Evolutionary conservation across 2,329 filamentous ascomycete species (phyloP), one percentile per base, ranked within the genome.

Genomic region (Emmonsia crescens): DNA sequence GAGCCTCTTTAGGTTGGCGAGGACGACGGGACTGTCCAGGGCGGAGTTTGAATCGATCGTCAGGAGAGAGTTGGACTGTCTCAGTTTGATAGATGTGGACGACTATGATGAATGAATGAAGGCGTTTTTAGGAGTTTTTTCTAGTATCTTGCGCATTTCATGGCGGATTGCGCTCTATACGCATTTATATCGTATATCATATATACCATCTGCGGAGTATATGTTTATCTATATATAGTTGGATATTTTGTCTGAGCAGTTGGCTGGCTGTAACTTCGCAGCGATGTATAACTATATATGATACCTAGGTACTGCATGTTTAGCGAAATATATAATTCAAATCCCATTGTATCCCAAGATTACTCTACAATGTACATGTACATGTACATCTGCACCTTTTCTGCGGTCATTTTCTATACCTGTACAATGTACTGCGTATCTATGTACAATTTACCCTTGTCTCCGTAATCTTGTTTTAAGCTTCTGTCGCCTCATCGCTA

Each of bases 1-100:
- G 75, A 85, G 82, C 68, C 70, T 87, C 68, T 86, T 83, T 72
- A 79, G 84, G 2, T 71, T 87, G 60, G 84, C 84, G 1, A 80
- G 77, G 67, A 78, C 78, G 31, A 80, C 80, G 2, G 85, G 85
- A 0, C 84, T 87, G 65, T 78, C 81, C 21, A 74, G 81, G 44
- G 74, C 76, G 27, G 84, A 86, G 62, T 87, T 87, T 70, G 79
- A 83, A 69, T 73, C 78, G 31, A 74, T 86, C 56, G 79, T 87
- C n/a, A 76, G 77, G 69, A 80, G 77, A 52, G 85, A 87, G 68
- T 68, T 87, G 67, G 82, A 86, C 57, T 75, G 83, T 27, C 69
- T 87, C 65, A 76, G 79, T 59, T 68, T 86, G 68, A 73, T 84
- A 61, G 83, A 85, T 62, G 78, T 80, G 64, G 75, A 80, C 44